Percentiles rank a stretch among this genome's conserved stretches.
Conservation (phyloP, 495 filamentous ascomycete genomes). For the Aspergillus cavernicola region DNA sequence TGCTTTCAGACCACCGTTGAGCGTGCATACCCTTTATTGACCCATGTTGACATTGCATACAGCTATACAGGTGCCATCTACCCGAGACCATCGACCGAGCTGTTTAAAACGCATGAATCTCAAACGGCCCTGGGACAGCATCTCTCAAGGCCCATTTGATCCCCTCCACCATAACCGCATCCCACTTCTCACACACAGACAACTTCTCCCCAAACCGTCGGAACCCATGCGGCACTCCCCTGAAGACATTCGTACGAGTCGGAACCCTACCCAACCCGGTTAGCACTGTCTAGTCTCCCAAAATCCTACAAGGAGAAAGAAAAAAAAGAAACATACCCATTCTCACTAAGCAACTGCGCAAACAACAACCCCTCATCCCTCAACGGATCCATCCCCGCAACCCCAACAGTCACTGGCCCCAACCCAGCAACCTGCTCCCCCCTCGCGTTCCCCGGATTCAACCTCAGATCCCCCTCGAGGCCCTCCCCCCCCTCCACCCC, state of each 20-base stretch:
- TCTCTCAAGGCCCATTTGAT: slow-evolving; percentile 39
- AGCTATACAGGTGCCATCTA: no score
- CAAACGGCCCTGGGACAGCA: slow-evolving; percentile 27
- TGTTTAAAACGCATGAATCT: slow-evolving; percentile 29
- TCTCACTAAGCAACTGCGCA: slow-evolving; percentile 39
- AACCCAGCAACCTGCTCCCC: slow-evolving; percentile 36
- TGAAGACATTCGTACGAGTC: slow-evolving; percentile 39
- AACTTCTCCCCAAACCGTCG: slow-evolving; percentile 33
- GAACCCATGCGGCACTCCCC: slow-evolving; percentile 47
- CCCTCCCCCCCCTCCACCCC: slow-evolving; percentile 14
- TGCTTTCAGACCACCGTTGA: no score
- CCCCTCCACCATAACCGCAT: slow-evolving; percentile 36
- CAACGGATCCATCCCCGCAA: slow-evolving; percentile 45
- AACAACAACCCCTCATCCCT: slow-evolving; percentile 46
- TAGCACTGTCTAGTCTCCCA: background rate
- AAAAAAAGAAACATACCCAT: slow-evolving; percentile 35
- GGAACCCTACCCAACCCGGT: slow-evolving; percentile 29
- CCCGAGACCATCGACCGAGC: no score
- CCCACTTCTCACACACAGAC: slow-evolving; percentile 35
- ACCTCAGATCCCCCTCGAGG: slow-evolving; percentile 23
- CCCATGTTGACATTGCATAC: no score
- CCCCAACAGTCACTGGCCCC: slow-evolving; percentile 42
- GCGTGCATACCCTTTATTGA: no score
- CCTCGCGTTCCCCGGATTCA: slow-evolving; percentile 40
- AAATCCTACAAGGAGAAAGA: background rate